Evolutionary conservation across 768 basidiomycete species (phyloP), one percentile per base, ranked within the genome.

Genomic region (Boletus subparvulus): DNA sequence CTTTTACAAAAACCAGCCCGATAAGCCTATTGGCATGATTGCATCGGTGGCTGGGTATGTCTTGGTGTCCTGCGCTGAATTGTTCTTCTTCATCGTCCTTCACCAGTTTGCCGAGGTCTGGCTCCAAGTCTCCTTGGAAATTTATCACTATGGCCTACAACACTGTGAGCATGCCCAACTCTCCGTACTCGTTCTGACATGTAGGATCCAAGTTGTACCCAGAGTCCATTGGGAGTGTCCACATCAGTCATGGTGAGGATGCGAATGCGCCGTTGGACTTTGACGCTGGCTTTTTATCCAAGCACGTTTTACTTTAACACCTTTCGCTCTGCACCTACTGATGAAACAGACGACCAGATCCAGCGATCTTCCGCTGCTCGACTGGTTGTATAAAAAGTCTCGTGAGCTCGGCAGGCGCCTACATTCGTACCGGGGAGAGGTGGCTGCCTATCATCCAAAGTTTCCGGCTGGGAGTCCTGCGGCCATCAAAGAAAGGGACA

Each of bases 381-480:
- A 72, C 51, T 81, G 67, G 69, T 40, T 56, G 39, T 86, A 84
- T 65, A 87, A 86, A 60, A 77, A 74, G 50, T 55, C 65, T 4
- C 74, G 83, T 6, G 84, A 87, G 66, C 54, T 82, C 21, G 75
- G 74, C 4, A 79, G 85, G 24, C 79, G 84, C n/a, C 80, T 84
- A 78, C 61, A 69, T 13, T 56, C 46, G 4, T 63, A 54, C 45
- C 51, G 60, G 35, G 62, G 62, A 48, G 60, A 63, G 48, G 44
- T 52, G 16, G 13, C 45, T 13, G 6, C 42, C 17, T 8, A 21
- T 2, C 55, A 63, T 33, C 74, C 75, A 10, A 26, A 41, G 11
- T 75, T 76, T 51, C 28, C 65, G 1, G 50, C 48, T 1, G 65
- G 61, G 4, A 66, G 73, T 19, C n/a, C 56, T 7, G 73, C 74